phyloP scores from a whole-genome alignment of 768 basidiomycete genomes.

The Termitomyces eurrhizus region DNA sequence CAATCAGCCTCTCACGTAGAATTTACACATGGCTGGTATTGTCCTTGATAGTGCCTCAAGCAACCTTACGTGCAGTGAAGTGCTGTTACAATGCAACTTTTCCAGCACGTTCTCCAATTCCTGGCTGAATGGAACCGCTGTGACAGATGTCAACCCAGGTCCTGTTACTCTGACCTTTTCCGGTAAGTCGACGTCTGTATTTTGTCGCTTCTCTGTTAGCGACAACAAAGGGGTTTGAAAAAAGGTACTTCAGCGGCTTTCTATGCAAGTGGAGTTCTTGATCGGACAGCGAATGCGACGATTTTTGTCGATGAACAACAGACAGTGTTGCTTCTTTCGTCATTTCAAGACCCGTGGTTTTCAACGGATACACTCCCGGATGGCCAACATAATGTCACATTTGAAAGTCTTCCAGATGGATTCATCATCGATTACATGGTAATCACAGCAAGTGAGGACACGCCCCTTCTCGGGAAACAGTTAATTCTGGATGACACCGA shows the following conservation, averaged over 20 bases:
- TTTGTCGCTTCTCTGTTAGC: not conserved
- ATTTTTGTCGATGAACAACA: not conserved
- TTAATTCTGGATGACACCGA: conserved; percentile 1
- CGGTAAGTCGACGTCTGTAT: not conserved
- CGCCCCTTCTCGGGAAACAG: not conserved
- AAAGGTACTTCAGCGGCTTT: not conserved
- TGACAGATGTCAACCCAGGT: not conserved
- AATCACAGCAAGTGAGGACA: not conserved
- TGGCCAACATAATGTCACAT: not conserved
- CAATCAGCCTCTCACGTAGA: not conserved
- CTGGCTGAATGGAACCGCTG: not conserved
- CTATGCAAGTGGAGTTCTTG: not conserved
- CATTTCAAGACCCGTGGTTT: not conserved
- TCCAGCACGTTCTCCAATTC: not conserved
- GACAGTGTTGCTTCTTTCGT: not conserved
- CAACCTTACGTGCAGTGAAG: not conserved
- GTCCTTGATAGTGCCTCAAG: not conserved
- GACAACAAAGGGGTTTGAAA: not conserved
- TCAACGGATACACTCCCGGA: not conserved
- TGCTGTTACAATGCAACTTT: not conserved
- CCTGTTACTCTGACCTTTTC: not conserved
- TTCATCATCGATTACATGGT: not conserved
- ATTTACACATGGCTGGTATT: not conserved
- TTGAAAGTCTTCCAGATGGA: not conserved
- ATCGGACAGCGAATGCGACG: not conserved